Base-by-base conservation (phyloP, 768 basidiomycete species). In the Tephrocybe sp. region DNA sequence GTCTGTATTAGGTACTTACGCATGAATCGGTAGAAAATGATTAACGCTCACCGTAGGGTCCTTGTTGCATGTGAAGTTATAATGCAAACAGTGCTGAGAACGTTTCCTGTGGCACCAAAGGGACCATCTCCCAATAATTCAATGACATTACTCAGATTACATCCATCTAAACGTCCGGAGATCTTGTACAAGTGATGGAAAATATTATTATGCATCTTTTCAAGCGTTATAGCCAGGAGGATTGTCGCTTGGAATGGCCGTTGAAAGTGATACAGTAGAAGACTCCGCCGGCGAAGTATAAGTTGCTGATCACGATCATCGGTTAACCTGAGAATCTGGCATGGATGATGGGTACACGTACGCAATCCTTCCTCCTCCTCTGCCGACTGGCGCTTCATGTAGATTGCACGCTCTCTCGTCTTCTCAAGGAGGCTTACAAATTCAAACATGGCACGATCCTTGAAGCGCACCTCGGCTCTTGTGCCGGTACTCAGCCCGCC, bases 391-490 rank as follows among this genome's bases (percentile, higher is more conserved):
- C 86, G 71, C 62, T 73, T 83, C 88, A 89, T 88, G 57, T 84
- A 88, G 43, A 88, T 79, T 13, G 81, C 81, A 40, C 78, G 71
- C 68, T 91, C 88, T 43, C 88, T 77, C 27, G 86, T 80, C 73
- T 91, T 91, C 69, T 88, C 87, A 45, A 92, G 66, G 21, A 80
- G 64, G 41, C 77, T 79, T 30, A 84, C 80, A 57, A 92, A 92
- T 61, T 82, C 74, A 59, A 89, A 88, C 72, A 90, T 80, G 11
- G 80, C 77, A 37, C 76, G 72, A 61, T 87, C 76, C 62, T 76
- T 79, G 62, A 88, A 77, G 47, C 88, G 78, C 33, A 91, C 68
- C 64, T 90, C 86, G 3, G 76, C 78, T 44, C 65, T 76, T 12
- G 86, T 85, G 1, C 85, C 86, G 1, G 76, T 67, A 0, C 78